Evolutionary conservation across 2,329 filamentous ascomycete species (phyloP).

Genomic region (Diaporthe destruens): DNA sequence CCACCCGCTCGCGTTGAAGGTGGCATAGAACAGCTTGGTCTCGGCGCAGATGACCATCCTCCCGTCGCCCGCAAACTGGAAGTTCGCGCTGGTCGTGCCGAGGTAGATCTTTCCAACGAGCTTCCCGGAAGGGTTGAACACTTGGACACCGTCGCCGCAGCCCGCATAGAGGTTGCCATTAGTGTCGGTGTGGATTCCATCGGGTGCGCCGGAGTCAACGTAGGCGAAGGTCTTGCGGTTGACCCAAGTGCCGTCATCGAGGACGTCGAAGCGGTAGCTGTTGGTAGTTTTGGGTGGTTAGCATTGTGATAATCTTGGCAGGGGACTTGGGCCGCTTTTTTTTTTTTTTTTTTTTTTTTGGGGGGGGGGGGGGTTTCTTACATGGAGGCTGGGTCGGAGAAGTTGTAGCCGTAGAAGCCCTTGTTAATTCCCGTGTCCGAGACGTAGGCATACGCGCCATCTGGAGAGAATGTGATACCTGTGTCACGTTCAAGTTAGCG

Average conservation of each 20-base stretch:
- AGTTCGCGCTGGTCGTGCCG: conserved; percentile 60
- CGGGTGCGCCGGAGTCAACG: conserved; percentile 64
- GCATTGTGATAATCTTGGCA: background rate
- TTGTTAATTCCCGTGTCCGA: conserved; percentile 66
- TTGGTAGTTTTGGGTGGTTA: background rate
- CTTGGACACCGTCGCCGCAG: conserved; percentile 64
- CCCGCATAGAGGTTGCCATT: conserved; percentile 68
- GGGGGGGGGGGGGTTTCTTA: conserved; percentile 48
- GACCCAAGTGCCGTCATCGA: conserved; percentile 56
- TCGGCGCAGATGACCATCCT: conserved; percentile 58
- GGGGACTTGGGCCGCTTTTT: too few relatives aligned
- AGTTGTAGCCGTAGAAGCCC: conserved; percentile 58
- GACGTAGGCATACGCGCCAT: conserved; percentile 63
- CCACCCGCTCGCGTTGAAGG: conserved; percentile 44
- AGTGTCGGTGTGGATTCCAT: conserved; percentile 69
- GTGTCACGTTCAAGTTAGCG: background rate
- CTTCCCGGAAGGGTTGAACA: conserved; percentile 62
- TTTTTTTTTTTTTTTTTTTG: too few relatives aligned
- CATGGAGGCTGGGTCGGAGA: conserved; percentile 60
- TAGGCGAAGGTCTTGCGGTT: conserved; percentile 67
- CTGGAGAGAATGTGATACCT: conserved; percentile 66
- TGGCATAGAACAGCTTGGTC: conserved; percentile 56
- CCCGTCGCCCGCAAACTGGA: conserved; percentile 60
- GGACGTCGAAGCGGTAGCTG: conserved; percentile 59
- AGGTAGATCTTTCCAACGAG: conserved; percentile 70